Evolutionary conservation across 108 stramenopile genomes (phyloP).

Genomic region (Seminavis robusta): DNA sequence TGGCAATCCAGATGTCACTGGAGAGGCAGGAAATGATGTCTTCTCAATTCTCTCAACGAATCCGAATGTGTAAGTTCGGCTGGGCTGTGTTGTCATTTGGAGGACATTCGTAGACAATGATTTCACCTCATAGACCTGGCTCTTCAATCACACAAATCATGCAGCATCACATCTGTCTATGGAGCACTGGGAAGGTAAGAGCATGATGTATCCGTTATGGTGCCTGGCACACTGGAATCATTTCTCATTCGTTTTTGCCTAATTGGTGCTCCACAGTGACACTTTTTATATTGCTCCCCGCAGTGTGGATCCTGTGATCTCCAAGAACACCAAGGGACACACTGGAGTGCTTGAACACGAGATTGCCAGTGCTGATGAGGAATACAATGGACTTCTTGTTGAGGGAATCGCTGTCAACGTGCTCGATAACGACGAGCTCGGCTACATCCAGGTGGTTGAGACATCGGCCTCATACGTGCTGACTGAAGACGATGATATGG

Average conservation of each 20-base stretch:
- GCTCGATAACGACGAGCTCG: slow-evolving; percentile 30
- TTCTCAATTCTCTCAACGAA: slow-evolving; percentile 28
- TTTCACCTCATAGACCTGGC: too few species aligned
- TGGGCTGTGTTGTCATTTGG: slow-evolving; percentile 2
- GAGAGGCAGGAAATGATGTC: slow-evolving; percentile 31
- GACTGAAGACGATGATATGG: slow-evolving; percentile 24
- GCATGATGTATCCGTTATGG: too few species aligned
- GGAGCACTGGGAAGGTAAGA: too few species aligned
- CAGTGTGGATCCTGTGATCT: slow-evolving; percentile 23
- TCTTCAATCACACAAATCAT: too few species aligned
- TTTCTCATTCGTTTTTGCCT: not conserved
- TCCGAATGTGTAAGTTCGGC: slow-evolving; percentile 15
- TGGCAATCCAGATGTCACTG: too few species aligned
- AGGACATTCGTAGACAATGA: not conserved
- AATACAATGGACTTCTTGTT: slow-evolving; percentile 19
- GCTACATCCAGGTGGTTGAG: slow-evolving; percentile 24
- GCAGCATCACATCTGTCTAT: too few species aligned
- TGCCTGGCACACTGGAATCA: too few species aligned
- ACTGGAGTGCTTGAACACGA: slow-evolving; percentile 32
- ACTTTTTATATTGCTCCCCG: slow-evolving; percentile 23
- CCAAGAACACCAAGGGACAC: slow-evolving; percentile 34
- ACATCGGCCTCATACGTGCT: slow-evolving; percentile 25
- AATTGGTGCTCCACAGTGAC: slow-evolving; percentile 24
- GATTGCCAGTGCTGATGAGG: slow-evolving; percentile 14
- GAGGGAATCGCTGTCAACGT: slow-evolving; percentile 27